Base-by-base conservation (phyloP, 2,329 filamentous ascomycete species). In the Penicillium vulpinum region DNA sequence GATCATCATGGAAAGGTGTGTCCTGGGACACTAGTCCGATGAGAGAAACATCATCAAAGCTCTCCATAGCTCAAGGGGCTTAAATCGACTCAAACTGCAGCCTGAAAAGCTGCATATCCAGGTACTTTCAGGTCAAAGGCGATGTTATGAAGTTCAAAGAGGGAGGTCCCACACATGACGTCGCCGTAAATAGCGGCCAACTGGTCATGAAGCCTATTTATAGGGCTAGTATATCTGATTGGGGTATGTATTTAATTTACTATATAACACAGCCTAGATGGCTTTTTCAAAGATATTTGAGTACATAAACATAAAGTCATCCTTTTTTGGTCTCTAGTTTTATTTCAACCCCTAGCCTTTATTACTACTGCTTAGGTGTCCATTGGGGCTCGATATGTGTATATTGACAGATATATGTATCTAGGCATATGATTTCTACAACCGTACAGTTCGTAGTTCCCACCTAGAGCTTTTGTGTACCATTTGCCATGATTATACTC, bases 11-110 rank as follows among this genome's bases (percentile, higher is more conserved):
- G 16, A 59, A 35, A 7, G 56, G 29, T 2, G 54, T 39, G n/a
- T 66, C 62, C 13, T 55, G 44, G 15, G 56, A 57, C 8, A 64
- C 62, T 46, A 60, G 54, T 33, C 63, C 63, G 11, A 69, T 61
- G 6, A 67, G 68, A 48, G 69, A 58, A 44, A 71, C 69, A 54
- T 75, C 71, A 56, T 75, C 72, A 33, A 75, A 72, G 63, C 74
- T 77, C 66, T 77, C 71, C 75, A 77, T 77, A 22, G 16, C 38
- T 33, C 22, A 36, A 22, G 8, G 15, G 5, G 29, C 29, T 29
- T 8, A 35, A 21, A 35, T 15, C 21, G 5, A 21, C 29, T 31
- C 6, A n/a, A 22, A 4, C 13, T 28, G n/a, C 15, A 44, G 52
- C 22, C 36, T 28, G 21, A 40, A 21, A 43, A 41, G 36, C 47